A percentile compares a stretch with the other conserved stretches of the same genome.
Evolutionary conservation across 2,329 filamentous ascomycete genomes (phyloP).

Genomic region (Apiospora koreana): DNA sequence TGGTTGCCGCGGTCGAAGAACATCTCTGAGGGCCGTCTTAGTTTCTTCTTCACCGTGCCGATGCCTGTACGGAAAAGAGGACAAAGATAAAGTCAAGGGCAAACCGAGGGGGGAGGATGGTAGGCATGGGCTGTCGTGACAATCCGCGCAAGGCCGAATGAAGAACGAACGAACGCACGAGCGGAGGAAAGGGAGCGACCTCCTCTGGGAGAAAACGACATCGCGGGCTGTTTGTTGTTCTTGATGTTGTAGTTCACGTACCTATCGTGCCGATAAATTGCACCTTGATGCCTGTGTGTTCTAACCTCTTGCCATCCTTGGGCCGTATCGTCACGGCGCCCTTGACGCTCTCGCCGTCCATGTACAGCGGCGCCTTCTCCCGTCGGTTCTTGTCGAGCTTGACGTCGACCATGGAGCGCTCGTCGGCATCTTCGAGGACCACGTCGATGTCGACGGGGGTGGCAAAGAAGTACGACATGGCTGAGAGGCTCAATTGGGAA

Average conservation of each 20-base stretch:
- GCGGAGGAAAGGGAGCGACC: not conserved
- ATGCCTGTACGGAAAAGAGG: slow-evolving; percentile 14
- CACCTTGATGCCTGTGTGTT: slow-evolving; percentile 99
- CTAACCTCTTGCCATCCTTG: slow-evolving; percentile 96
- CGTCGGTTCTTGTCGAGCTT: slow-evolving; percentile 98
- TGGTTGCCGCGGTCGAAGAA: slow-evolving; percentile 99
- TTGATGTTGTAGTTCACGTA: slow-evolving; percentile 40
- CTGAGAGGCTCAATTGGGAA: slow-evolving; percentile 14
- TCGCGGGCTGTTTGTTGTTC: not conserved
- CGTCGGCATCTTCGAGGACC: slow-evolving; percentile 92
- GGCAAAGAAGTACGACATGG: slow-evolving; percentile 97
- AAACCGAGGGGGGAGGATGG: slow-evolving; percentile 3
- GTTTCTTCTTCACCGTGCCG: slow-evolving; percentile 14
- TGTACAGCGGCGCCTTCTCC: slow-evolving; percentile 95
- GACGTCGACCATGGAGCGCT: slow-evolving; percentile 92
- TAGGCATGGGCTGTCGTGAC: not conserved
- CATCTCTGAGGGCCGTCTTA: slow-evolving; percentile 72
- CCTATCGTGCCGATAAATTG: slow-evolving; percentile 99
- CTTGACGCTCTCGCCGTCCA: slow-evolving; percentile 98
- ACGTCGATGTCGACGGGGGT: slow-evolving; percentile 99
- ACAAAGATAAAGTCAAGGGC: slow-evolving; percentile 11
- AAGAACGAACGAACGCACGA: not conserved
- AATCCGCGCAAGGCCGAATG: not conserved
- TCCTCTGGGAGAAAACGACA: slow-evolving; percentile 1
- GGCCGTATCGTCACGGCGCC: slow-evolving; percentile 92